Percentiles rank a stretch among this genome's conserved stretches.
Evolutionary conservation across 2,329 filamentous ascomycete species (phyloP).

Genomic region (Trichophyton equinum): DNA sequence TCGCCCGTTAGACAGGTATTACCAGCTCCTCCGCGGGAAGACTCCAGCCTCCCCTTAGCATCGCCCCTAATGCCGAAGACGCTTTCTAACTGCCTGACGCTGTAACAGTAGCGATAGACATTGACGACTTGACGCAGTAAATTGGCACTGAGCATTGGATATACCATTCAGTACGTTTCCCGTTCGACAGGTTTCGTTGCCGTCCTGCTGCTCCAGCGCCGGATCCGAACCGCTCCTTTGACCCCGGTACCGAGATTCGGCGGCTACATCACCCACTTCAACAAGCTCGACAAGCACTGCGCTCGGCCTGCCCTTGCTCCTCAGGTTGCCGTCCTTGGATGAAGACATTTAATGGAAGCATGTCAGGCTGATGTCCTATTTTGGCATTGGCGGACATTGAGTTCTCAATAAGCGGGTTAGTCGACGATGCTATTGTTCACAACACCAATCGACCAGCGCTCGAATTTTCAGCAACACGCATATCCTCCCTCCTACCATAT

Average conservation of each 20-base stretch:
- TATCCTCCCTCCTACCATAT: background rate
- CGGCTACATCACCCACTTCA: background rate
- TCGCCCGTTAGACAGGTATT: background rate
- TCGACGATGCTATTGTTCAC: background rate
- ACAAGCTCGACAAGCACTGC: background rate
- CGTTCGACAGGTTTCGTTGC: background rate
- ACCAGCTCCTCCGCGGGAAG: background rate
- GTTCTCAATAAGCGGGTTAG: constrained; percentile 1
- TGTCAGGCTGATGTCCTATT: constrained; percentile 3
- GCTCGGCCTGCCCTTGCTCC: background rate
- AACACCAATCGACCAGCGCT: background rate
- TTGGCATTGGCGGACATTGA: background rate
- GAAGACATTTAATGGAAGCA: constrained; percentile 4
- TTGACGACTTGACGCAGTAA: background rate
- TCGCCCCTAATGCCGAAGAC: background rate
- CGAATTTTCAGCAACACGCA: background rate
- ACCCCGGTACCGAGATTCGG: background rate
- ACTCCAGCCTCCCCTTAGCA: background rate
- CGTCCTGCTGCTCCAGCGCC: background rate
- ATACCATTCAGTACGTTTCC: background rate
- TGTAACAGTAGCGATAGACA: background rate
- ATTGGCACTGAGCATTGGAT: background rate
- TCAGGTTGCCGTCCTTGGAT: background rate
- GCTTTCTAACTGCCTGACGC: background rate
- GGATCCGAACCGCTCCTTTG: background rate